Percentiles rank a stretch among this genome's conserved stretches.
phyloP scores from a whole-genome alignment of 495 filamentous ascomycete species.

The Jackrogersella multiformis region DNA sequence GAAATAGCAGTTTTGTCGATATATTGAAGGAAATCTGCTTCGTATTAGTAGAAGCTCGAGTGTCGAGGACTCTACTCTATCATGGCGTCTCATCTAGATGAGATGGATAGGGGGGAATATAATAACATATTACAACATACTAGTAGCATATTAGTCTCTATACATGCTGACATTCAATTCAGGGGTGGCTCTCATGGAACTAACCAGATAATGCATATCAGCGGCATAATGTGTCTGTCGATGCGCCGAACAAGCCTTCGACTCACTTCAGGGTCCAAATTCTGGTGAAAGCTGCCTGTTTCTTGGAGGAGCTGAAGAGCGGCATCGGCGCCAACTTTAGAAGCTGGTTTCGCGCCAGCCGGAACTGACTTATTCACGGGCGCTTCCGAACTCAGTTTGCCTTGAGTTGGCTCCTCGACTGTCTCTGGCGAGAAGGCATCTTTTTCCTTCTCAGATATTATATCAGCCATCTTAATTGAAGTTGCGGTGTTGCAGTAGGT shows the following conservation, averaged over 20 bases:
- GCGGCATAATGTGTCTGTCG: slow-evolving; percentile 69
- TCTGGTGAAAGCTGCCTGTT: slow-evolving; percentile 24
- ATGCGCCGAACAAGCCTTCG: slow-evolving; percentile 65
- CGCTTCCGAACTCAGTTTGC: slow-evolving; percentile 6
- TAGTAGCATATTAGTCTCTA: background rate
- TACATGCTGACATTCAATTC: background rate
- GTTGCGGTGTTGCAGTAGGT: background rate
- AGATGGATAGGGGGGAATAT: background rate
- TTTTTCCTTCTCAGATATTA: slow-evolving; percentile 12
- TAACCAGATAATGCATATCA: slow-evolving; percentile 63
- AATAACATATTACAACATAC: slow-evolving; percentile 6
- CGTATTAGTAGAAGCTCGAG: slow-evolving; percentile 5
- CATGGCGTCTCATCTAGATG: background rate
- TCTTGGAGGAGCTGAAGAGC: slow-evolving; percentile 32
- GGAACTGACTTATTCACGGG: background rate
- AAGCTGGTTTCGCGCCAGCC: background rate
- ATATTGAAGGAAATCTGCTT: slow-evolving; percentile 67
- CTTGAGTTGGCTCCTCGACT: background rate
- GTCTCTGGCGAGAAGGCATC: slow-evolving; percentile 1
- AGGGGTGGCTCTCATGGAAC: background rate
- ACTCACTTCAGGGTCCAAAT: slow-evolving; percentile 47
- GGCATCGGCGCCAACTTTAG: slow-evolving; percentile 23
- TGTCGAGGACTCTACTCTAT: background rate
- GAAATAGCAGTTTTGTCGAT: slow-evolving; percentile 72
- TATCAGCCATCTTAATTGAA: slow-evolving; percentile 3